Base-by-base conservation (phyloP, 1,284 basidiomycete genomes). In the Spongispora temasekensis region DNA sequence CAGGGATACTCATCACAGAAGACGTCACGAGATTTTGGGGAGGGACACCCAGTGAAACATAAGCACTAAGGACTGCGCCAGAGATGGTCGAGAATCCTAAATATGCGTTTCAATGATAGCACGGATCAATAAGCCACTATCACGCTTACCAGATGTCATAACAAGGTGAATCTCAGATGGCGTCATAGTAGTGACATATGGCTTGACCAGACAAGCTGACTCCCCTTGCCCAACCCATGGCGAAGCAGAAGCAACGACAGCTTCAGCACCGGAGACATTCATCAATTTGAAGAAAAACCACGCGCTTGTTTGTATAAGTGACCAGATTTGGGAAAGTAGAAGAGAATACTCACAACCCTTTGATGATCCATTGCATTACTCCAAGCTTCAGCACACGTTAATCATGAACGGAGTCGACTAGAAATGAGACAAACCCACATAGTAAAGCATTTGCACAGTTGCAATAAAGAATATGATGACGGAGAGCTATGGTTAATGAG, bases 1-100 rank as follows among this genome's bases (percentile, higher is more conserved):
- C 94, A 12, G 94, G 94, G 68, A 97, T 97, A 71, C 89, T 92
- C 94, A 97, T 97, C 66, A 97, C 90, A 12, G 92, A 94, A 5
- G 94, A 91, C 6, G 94, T 95, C 69, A 97, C 83, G 31, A 97
- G 81, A 75, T 93, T 94, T 75, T 88, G 84, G 19, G 93, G 77
- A 32, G 91, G 89, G 40, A 97, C 91, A 59, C 95, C 95, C 64
- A 95, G 78, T 58, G 76, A 78, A 69, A 96, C 91, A 76, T 96
- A 97, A 48, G 93, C 94, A 58, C 85, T 81, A 59, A 97, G 82
- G 19, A 96, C 94, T 57, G 93, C 93, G 54, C 95, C 95, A 57
- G 94, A 89, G 67, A 96, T 96, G 57, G 94, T 95, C 10, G 94
- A 91, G 78, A 94, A 94, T 42, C 83, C 81, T 82, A 40, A 13